Evolutionary conservation across 352 stramenopile genomes (phyloP), one percentile per base, ranked within the genome.

Genomic region (Phytophthora agathidicida): DNA sequence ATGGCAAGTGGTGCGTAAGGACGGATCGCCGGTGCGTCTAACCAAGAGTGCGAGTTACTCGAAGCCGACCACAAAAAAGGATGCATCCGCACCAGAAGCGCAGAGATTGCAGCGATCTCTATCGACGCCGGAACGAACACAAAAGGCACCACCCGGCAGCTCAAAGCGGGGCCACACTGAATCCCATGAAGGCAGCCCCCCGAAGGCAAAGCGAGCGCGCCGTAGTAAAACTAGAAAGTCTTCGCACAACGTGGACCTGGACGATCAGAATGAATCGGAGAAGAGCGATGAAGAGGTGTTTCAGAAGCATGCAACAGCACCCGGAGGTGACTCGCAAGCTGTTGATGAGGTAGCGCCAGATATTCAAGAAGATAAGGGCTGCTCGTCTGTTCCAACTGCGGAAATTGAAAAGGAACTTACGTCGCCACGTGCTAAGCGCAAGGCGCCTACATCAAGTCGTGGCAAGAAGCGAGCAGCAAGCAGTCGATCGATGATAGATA

Each of bases 201-300:
- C 19, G 4, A 63, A 54, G n/a, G 19, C 43, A 32, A 75, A 74
- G 35, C 67, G 67, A 24, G 58, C 60, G 36, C 60, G 63, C 7
- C 46, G 53, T 26, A 51, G n/a, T 41, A 43, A 43, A 3, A 32
- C n/a, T 28, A 9, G 16, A 28, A 33, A 33, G 0, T 41, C 42
- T 36, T 42, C 33, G 14, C 7, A 37, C 4, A 52, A 23, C 11
- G 39, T 42, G 48, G 36, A 51, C 19, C 26, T 44, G 14, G 22
- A 59, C 10, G 33, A 57, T 11, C 5, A 38, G 16, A 24, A 49
- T 26, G 0, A n/a, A 17, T 13, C 3, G 31, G 26, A 42, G 14
- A 32, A 47, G 17, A 31, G 11, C 28, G 11, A 46, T 11, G 39
- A 49, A 22, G 33, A 44, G 9, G 4, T 41, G 13, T 16, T 48